Conservation (phyloP, 129 eudicot genomes). For the Apium graveolens region DNA sequence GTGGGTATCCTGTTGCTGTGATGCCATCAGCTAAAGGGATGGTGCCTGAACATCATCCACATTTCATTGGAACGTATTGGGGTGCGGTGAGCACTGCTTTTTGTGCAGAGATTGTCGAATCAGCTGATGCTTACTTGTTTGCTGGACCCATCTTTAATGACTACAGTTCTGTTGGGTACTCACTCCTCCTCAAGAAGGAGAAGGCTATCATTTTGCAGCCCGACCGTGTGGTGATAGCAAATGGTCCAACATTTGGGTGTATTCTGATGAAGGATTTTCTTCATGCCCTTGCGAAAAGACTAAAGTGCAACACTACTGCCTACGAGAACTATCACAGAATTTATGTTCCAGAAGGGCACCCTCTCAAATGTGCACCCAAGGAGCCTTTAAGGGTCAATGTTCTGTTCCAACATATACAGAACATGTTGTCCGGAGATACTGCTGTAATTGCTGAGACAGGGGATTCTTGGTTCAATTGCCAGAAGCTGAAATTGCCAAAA, state of each 20-base stretch:
- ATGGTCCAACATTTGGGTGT: conserved; percentile 8
- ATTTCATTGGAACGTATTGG: conserved; percentile 6
- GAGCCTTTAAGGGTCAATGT: conserved; percentile 12
- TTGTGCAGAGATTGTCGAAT: conserved; percentile 5
- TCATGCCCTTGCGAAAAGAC: conserved; percentile 3
- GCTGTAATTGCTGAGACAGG: conserved; percentile 15
- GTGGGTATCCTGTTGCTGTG: conserved; percentile 5
- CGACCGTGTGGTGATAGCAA: conserved; percentile 11
- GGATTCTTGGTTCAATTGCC: conserved; percentile 10
- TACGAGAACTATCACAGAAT: conserved; percentile 8
- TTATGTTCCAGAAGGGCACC: conserved; percentile 9
- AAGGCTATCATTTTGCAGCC: conserved; percentile 12
- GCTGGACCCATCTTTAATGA: conserved; percentile 15
- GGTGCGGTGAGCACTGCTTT: conserved; percentile 9
- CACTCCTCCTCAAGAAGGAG: conserved; percentile 12
- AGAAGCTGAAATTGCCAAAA: conserved; percentile 4
- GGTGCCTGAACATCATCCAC: conserved; percentile 12
- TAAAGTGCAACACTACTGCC: background rate
- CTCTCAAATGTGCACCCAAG: conserved; percentile 5
- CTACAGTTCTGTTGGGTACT: conserved; percentile 14
- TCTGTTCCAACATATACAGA: conserved; percentile 15
- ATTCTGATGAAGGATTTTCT: conserved; percentile 11
- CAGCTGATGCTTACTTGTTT: conserved; percentile 12
- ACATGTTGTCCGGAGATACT: conserved; percentile 1
- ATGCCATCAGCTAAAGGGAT: conserved; percentile 13